Percentiles rank a stretch among this genome's conserved stretches.
Conservation (phyloP, 1,139 yeast genomes). For the Kodamaea derodonti region DNA sequence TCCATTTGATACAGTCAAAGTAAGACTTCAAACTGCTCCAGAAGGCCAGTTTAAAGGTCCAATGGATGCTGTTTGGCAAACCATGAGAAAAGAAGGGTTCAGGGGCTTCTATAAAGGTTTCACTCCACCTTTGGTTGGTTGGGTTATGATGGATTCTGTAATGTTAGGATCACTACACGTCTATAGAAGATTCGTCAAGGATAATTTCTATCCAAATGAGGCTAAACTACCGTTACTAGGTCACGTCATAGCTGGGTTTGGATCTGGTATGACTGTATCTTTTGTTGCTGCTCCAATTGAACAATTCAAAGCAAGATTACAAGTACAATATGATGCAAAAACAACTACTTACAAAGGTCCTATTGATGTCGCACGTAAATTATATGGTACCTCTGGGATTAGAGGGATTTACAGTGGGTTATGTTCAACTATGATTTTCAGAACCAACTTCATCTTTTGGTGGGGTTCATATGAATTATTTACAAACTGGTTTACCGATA, state of each 20-base stretch:
- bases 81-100: slow-evolving; percentile 69
- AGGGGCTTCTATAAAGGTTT: slow-evolving; percentile 83
- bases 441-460: slow-evolving; percentile 86
- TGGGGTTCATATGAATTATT: slow-evolving; percentile 90
- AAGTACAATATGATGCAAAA: slow-evolving; percentile 81
- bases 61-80: slow-evolving; percentile 71
- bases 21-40: slow-evolving; percentile 78
- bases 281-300: slow-evolving; percentile 95
- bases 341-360: slow-evolving; percentile 75
- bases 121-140: slow-evolving; percentile 87
- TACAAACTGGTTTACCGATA: slow-evolving; percentile 61
- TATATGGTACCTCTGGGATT: slow-evolving; percentile 58
- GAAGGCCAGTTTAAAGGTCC: slow-evolving; percentile 75
- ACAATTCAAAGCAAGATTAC: slow-evolving; percentile 81
- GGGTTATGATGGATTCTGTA: slow-evolving; percentile 89
- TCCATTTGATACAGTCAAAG: slow-evolving; percentile 90
- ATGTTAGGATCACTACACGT: slow-evolving; percentile 85
- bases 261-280: slow-evolving; percentile 91
- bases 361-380: slow-evolving; percentile 59
- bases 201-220: slow-evolving; percentile 55
- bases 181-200: slow-evolving; percentile 66
- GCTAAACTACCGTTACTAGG: slow-evolving; percentile 67
- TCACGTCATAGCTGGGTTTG: slow-evolving; percentile 68
- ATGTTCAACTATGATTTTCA: slow-evolving; percentile 79
- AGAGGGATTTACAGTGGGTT: slow-evolving; percentile 75